Percentiles rank a stretch among this genome's conserved stretches.
Evolutionary conservation across 2,329 filamentous ascomycete genomes (phyloP).

Genomic region (Passalora sequoiae): DNA sequence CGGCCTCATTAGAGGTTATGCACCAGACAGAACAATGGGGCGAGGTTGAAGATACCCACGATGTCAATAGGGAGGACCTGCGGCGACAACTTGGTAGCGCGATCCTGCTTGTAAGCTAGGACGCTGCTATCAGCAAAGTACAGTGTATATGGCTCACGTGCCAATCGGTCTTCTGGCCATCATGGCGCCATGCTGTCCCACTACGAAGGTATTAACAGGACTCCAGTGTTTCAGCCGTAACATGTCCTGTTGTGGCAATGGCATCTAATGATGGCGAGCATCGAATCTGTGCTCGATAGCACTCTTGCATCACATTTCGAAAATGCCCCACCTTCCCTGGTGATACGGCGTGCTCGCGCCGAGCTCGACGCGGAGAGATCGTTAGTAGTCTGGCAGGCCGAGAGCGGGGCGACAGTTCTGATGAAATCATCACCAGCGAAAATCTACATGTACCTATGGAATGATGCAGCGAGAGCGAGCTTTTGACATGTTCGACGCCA

Average conservation of each 20-base stretch:
- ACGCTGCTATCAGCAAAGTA: neutral
- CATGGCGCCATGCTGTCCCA: neutral
- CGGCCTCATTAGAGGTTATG: conserved; percentile 74
- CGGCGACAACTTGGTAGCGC: conserved; percentile 83
- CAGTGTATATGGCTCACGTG: conserved; percentile 5
- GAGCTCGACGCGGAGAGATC: too few relatives aligned
- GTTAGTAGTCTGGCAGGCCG: too few relatives aligned
- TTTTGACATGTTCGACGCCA: neutral
- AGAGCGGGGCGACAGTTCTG: too few relatives aligned
- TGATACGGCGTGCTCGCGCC: too few relatives aligned
- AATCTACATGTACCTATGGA: too few relatives aligned
- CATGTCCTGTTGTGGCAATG: too few relatives aligned
- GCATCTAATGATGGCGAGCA: neutral
- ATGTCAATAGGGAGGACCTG: conserved; percentile 89
- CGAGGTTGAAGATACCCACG: conserved; percentile 96
- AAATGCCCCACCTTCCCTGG: too few relatives aligned
- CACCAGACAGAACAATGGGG: conserved; percentile 93
- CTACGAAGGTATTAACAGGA: too few relatives aligned
- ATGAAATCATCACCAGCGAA: conserved; percentile 3
- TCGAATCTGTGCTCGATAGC: too few relatives aligned
- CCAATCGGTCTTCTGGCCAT: neutral
- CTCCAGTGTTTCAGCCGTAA: too few relatives aligned
- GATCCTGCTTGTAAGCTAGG: conserved; percentile 61
- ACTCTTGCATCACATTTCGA: too few relatives aligned
- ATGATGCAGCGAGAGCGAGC: neutral